These are phyloP conservation scores for Trypanosoma lewisi DNA, from an alignment of 208 protist genomes.

Conservation along the genomic window DNA sequence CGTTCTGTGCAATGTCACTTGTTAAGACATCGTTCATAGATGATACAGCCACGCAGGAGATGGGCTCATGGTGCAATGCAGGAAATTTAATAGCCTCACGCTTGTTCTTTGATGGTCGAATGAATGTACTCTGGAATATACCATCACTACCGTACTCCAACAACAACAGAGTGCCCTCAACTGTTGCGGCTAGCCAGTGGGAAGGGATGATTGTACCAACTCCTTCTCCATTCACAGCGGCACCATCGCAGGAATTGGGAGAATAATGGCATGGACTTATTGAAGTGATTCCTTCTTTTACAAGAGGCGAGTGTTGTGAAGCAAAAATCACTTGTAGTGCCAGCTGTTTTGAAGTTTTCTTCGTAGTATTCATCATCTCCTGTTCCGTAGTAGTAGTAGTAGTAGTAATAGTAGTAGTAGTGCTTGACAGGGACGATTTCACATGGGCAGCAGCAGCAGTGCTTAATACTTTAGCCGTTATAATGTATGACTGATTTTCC, in stretches of 20 bases:
- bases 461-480: constrained; percentile 30
- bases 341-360: constrained; percentile 10
- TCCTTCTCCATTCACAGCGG: constrained; percentile 26
- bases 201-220: constrained; percentile 48
- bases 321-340: constrained; percentile 25
- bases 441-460: constrained; percentile 4
- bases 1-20: constrained; percentile 82
- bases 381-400: too few species aligned
- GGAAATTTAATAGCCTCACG: constrained; percentile 24
- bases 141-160: constrained; percentile 11
- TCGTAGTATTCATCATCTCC: not conserved
- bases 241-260: not conserved
- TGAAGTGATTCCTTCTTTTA: constrained; percentile 61
- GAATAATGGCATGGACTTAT: constrained; percentile 27
- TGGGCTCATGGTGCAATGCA: constrained; percentile 72
- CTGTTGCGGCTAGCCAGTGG: constrained; percentile 59
- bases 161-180: constrained; percentile 54
- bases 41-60: constrained; percentile 74
- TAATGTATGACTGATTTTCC: constrained; percentile 44
- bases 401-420: too few species aligned
- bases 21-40: constrained; percentile 61
- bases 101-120: constrained; percentile 20
- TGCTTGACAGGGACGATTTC: not conserved
- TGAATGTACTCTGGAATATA: constrained; percentile 6
- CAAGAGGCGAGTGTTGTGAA: constrained; percentile 29